A percentile compares a stretch with the other conserved stretches of the same genome.
Evolutionary conservation across 176 grass and related monocot genomes (phyloP).

Genomic region (Avena insularis): DNA sequence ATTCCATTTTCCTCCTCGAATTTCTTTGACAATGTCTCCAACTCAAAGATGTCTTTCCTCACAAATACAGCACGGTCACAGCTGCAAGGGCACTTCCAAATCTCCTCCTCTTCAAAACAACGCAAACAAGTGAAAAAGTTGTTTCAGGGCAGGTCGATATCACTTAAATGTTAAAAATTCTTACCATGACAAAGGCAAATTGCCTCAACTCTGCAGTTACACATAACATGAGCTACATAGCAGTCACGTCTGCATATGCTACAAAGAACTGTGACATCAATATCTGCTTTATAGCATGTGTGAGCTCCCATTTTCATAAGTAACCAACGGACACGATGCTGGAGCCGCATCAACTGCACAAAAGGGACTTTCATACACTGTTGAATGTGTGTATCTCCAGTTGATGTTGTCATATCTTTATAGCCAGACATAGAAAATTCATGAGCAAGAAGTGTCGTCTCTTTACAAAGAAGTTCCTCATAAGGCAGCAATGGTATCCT

Average conservation of each 20-base stretch:
- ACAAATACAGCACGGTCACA: slow-evolving; percentile 64
- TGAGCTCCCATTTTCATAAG: slow-evolving; percentile 70
- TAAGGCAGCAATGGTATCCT: slow-evolving; percentile 80
- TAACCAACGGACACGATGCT: slow-evolving; percentile 59
- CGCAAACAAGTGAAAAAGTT: slow-evolving; percentile 45
- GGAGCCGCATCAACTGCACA: slow-evolving; percentile 84
- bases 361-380: slow-evolving; percentile 65
- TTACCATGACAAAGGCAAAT: slow-evolving; percentile 96
- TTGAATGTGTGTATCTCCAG: slow-evolving; percentile 37
- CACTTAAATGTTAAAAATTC: slow-evolving; percentile 21
- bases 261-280: slow-evolving; percentile 61
- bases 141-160: slow-evolving; percentile 33
- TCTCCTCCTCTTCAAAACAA: slow-evolving; percentile 75
- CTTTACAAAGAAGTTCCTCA: slow-evolving; percentile 94
- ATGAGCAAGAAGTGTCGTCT: slow-evolving; percentile 58
- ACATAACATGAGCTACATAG: slow-evolving; percentile 82
- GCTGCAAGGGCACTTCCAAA: slow-evolving; percentile 69
- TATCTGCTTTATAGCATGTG: slow-evolving; percentile 52
- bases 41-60: slow-evolving; percentile 73
- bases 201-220: slow-evolving; percentile 77
- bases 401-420: slow-evolving; percentile 28
- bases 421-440: slow-evolving; percentile 35
- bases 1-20: slow-evolving; percentile 61
- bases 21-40: slow-evolving; percentile 66
- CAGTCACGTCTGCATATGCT: slow-evolving; percentile 84